Evolutionary conservation across 371 early-diverging fungal genomes (phyloP), one percentile per base, ranked within the genome.

Genomic region (Mucor lusitanicus): DNA sequence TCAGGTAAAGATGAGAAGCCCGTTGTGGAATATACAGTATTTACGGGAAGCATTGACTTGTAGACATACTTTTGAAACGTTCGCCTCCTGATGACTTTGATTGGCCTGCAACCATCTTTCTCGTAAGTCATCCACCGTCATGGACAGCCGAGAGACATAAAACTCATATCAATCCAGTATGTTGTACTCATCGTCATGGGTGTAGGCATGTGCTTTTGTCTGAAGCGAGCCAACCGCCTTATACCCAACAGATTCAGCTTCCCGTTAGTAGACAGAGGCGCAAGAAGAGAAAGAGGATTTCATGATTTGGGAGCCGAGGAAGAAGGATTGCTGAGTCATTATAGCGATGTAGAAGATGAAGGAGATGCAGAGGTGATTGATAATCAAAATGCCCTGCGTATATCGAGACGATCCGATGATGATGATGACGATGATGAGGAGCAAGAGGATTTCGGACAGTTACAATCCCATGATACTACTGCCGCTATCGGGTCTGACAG

Each of bases 231-330:
- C 2, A 81, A 81, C 48, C 68, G 79, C 23, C 59, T 81, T 25
- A 66, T 81, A 57, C 82, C 82, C 7, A 77, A 79, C 59, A 63
- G 77, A 28, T 71, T 78, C n/a, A 77, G 66, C 37, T 79, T 81
- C 28, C 79, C 79, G 15, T 35, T 81, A 21, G 68, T 69, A 15
- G 73, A 76, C 25, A 70, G 71, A 64, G 40, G 65, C 33, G 55
- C 63, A 64, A 30, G 66, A 56, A 61, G 64, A 28, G 39, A 40
- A 32, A 62, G 71, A 35, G 64, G 71, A 35, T 37, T 53, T 11
- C 30, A 71, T 65, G 55, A 70, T 63, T 62, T 78, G 64, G 68
- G 55, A 40, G 33, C 64, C 37, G 75, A 81, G 7, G 77, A 79
- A 40, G 73, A 73, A 53, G 82, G 79, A 0, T 44, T 81, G 28